These are phyloP conservation scores for Alternaria ethzedia DNA, from an alignment of 2,329 filamentous ascomycete species.

Conservation along the genomic window DNA sequence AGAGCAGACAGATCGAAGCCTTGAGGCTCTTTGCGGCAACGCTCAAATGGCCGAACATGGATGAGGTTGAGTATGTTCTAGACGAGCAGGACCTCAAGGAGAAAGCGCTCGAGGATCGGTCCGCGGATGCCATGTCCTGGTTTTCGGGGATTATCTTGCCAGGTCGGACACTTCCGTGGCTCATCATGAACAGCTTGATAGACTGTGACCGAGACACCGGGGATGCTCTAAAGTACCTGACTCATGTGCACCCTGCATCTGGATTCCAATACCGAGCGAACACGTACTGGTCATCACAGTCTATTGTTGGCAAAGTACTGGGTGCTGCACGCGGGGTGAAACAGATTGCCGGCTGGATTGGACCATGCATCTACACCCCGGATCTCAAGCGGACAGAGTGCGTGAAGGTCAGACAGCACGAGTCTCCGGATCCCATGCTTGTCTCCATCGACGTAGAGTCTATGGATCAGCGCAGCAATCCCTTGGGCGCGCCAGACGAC, in stretches of 20 bases:
- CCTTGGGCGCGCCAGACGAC: slow-evolving; percentile 68
- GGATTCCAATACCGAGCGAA: slow-evolving; percentile 80
- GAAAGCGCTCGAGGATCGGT: slow-evolving; percentile 62
- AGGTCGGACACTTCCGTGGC: slow-evolving; percentile 72
- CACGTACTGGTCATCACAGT: slow-evolving; percentile 77
- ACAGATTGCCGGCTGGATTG: slow-evolving; percentile 75
- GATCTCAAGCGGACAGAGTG: slow-evolving; percentile 74
- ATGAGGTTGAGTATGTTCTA: slow-evolving; percentile 67
- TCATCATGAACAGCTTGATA: slow-evolving; percentile 79
- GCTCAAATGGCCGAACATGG: slow-evolving; percentile 79
- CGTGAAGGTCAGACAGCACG: slow-evolving; percentile 68
- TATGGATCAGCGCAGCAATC: slow-evolving; percentile 72
- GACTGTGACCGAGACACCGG: slow-evolving; percentile 75
- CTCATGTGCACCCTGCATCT: slow-evolving; percentile 70
- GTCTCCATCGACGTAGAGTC: slow-evolving; percentile 66
- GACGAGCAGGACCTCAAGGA: slow-evolving; percentile 61
- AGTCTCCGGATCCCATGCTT: slow-evolving; percentile 61
- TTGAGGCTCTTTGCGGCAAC: slow-evolving; percentile 71
- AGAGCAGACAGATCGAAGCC: slow-evolving; percentile 71
- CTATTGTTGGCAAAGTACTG: slow-evolving; percentile 77
- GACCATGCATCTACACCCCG: slow-evolving; percentile 70
- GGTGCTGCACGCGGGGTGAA: slow-evolving; percentile 70
- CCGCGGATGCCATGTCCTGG: slow-evolving; percentile 77
- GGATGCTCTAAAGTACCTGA: slow-evolving; percentile 69
- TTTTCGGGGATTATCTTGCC: slow-evolving; percentile 77